These are phyloP conservation scores for Phytophthora hybrid DNA, from an alignment of 352 stramenopile genomes.

Conservation along the genomic window DNA sequence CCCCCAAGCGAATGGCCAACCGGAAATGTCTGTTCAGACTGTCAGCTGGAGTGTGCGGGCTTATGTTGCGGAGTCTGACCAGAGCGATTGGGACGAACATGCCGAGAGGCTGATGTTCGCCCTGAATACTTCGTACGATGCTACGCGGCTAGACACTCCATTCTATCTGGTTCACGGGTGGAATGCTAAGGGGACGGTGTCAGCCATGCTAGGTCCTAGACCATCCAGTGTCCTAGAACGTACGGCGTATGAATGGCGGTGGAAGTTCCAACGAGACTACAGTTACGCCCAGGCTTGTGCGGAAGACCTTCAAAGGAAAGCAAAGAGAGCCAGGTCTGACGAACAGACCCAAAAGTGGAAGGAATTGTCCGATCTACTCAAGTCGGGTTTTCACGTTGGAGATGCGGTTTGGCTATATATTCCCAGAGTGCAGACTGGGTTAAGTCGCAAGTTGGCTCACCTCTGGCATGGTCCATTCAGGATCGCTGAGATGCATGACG, in stretches of 20 bases:
- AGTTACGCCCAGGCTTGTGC: slow-evolving; percentile 5
- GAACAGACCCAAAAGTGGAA: neutral
- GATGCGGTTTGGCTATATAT: slow-evolving; percentile 8
- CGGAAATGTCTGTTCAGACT: slow-evolving; percentile 39
- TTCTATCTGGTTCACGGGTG: slow-evolving; percentile 31
- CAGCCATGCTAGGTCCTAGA: neutral
- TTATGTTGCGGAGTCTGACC: slow-evolving; percentile 28
- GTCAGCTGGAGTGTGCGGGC: slow-evolving; percentile 26
- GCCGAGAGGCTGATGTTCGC: slow-evolving; percentile 35
- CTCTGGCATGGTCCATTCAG: slow-evolving; percentile 14
- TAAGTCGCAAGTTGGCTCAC: neutral
- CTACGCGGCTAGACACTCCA: slow-evolving; percentile 9
- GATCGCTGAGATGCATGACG: neutral
- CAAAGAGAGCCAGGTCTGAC: neutral
- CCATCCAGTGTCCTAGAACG: neutral
- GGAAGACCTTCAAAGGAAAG: slow-evolving; percentile 7
- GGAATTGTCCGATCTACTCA: neutral
- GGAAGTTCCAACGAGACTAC: slow-evolving; percentile 4
- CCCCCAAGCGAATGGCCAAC: slow-evolving; percentile 45
- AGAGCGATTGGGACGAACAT: slow-evolving; percentile 44
- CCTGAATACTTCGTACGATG: slow-evolving; percentile 25
- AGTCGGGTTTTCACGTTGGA: neutral
- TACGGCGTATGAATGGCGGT: slow-evolving; percentile 3
- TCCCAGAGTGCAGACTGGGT: neutral
- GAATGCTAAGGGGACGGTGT: slow-evolving; percentile 13